phyloP scores from a whole-genome alignment of 2,329 filamentous ascomycete genomes.

The Leptoxyphium fumago region DNA sequence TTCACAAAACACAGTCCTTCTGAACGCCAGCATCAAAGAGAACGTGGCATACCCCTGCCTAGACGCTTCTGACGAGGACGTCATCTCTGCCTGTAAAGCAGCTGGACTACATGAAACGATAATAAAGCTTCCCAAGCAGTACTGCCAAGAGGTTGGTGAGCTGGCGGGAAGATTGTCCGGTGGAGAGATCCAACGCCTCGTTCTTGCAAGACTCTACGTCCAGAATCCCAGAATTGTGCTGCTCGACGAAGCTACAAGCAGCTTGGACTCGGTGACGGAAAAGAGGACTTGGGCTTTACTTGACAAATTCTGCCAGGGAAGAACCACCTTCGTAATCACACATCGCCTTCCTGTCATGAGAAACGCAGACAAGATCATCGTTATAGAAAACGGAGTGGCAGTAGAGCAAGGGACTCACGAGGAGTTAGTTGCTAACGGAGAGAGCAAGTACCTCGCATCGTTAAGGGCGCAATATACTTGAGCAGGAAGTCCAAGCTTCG shows the following conservation, averaged over 20 bases:
- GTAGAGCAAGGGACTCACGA: constrained; percentile 35
- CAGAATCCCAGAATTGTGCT: constrained; percentile 19
- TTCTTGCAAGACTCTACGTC: constrained; percentile 41
- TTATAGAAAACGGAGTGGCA: constrained; percentile 34
- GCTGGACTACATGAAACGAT: constrained; percentile 40
- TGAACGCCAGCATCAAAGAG: too few species aligned
- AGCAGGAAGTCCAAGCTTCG: too few species aligned
- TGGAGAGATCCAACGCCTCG: constrained; percentile 26
- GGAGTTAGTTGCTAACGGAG: constrained; percentile 24
- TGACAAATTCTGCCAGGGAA: constrained; percentile 15
- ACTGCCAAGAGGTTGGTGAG: constrained; percentile 23
- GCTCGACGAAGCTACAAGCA: constrained; percentile 27
- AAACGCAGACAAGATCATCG: constrained; percentile 27
- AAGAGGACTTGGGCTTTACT: constrained; percentile 24
- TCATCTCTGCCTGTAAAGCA: constrained; percentile 6
- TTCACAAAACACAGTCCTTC: neutral
- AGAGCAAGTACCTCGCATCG: too few species aligned
- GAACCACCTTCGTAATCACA: constrained; percentile 30
- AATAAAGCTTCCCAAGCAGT: constrained; percentile 27
- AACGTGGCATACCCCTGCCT: too few species aligned
- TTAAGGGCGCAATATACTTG: too few species aligned
- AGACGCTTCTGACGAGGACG: constrained; percentile 1
- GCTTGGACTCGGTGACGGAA: constrained; percentile 27
- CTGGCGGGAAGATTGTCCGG: constrained; percentile 25
- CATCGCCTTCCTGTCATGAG: constrained; percentile 28